Evolutionary conservation across 2,329 filamentous ascomycete genomes (phyloP).

Genomic region (Penicillium brevicompactum): DNA sequence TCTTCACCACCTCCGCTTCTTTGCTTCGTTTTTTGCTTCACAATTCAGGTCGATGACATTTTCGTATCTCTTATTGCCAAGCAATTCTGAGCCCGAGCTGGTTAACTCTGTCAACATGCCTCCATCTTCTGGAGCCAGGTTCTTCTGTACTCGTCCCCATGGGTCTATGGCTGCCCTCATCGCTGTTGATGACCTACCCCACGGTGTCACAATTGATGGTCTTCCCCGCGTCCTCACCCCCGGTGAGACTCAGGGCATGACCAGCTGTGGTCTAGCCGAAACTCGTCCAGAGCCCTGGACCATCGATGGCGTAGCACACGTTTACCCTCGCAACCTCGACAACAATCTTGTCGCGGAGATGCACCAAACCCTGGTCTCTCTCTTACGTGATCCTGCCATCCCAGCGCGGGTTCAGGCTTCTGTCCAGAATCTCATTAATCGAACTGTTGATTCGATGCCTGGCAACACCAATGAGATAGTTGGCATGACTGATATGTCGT

Average conservation of each 20-base stretch:
- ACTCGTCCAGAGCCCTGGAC: slow-evolving; percentile 37
- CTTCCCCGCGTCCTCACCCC: slow-evolving; percentile 39
- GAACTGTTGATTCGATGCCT: neutral
- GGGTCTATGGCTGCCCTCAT: slow-evolving; percentile 46
- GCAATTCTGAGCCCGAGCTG: no score
- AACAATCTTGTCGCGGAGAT: slow-evolving; percentile 15
- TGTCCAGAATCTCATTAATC: neutral
- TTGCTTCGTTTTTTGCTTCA: neutral
- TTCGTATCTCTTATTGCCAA: no score
- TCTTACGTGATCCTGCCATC: slow-evolving; percentile 25
- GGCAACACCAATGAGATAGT: no score
- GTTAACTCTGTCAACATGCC: slow-evolving; percentile 16
- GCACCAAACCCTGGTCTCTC: slow-evolving; percentile 22
- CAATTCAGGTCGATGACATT: no score
- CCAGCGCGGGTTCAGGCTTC: slow-evolving; percentile 12
- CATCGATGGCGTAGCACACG: slow-evolving; percentile 29
- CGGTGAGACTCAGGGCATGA: slow-evolving; percentile 47
- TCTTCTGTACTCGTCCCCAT: slow-evolving; percentile 46
- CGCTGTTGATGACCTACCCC: slow-evolving; percentile 49
- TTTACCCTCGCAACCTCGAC: neutral
- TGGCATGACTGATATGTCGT: neutral
- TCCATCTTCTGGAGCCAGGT: slow-evolving; percentile 35
- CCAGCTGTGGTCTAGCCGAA: slow-evolving; percentile 39
- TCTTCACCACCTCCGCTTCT: neutral
- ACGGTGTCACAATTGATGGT: slow-evolving; percentile 38